phyloP scores from a whole-genome alignment of 345 rosid genomes.

The Cardamine chenopodiifolia region DNA sequence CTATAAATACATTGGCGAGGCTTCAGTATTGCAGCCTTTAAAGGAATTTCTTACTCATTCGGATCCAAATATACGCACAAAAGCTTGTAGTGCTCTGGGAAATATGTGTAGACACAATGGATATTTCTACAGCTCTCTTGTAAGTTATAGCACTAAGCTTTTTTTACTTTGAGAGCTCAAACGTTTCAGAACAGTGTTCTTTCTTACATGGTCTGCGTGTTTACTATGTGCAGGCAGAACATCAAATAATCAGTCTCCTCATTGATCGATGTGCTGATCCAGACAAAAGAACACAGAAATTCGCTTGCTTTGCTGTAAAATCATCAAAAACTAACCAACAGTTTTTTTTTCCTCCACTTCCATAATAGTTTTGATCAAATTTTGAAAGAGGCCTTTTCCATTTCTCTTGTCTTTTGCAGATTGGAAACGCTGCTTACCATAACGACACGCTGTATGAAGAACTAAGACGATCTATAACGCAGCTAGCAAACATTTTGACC shows the following conservation, averaged over 20 bases:
- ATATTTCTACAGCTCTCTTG: constrained; percentile 75
- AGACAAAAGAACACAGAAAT: constrained; percentile 88
- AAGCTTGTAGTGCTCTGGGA: constrained; percentile 94
- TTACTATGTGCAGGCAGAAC: constrained; percentile 59
- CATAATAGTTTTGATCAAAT: neutral
- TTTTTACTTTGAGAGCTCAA: constrained; percentile 8
- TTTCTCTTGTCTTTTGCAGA: constrained; percentile 46
- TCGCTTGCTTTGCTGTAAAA: constrained; percentile 96
- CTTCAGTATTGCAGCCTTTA: constrained; percentile 67
- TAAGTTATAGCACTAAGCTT: constrained; percentile 45
- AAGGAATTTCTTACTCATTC: constrained; percentile 70
- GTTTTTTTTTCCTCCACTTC: neutral
- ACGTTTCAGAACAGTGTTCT: constrained; percentile 19
- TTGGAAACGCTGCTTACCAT: constrained; percentile 96
- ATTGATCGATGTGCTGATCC: constrained; percentile 94
- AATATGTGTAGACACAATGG: constrained; percentile 95
- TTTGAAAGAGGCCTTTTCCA: neutral
- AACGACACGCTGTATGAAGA: constrained; percentile 80
- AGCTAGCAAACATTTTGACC: constrained; percentile 68
- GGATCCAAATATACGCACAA: constrained; percentile 87
- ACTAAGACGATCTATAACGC: constrained; percentile 84
- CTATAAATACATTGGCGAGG: constrained; percentile 80
- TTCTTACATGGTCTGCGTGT: constrained; percentile 24
- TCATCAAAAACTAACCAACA: neutral
- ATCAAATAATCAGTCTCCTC: constrained; percentile 66